Evolutionary conservation across 2,329 filamentous ascomycete genomes (phyloP), one percentile per base, ranked within the genome.

Genomic region (Apiospora pterosperma): DNA sequence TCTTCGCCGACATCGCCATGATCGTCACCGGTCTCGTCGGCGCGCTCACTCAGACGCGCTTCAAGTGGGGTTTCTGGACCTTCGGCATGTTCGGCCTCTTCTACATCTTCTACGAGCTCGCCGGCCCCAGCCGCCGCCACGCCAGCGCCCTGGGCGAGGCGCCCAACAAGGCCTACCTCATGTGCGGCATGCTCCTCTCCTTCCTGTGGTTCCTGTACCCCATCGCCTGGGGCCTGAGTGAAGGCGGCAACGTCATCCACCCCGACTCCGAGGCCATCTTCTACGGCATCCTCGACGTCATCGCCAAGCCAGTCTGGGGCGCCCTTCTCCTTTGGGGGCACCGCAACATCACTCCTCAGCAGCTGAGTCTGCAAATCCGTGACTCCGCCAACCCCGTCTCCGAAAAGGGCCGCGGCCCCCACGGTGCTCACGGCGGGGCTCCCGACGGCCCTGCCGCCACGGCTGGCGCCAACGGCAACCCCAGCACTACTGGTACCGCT

Each of bases 31-130:
- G 87, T 28, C 82, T 91, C 6, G 81, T 91, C 21, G 89, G 90
- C 34, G 88, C 89, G 3, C 82, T 91, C 1, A 86, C 90, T 4
- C 73, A 76, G 19, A 85, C 84, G 10, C 78, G 77, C 2, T 92
- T 91, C 79, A 92, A 91, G 72, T 91, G 86, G 87, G 88, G 87
- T 1, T 92, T 88, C 76, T 90, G 83, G 74, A 76, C 78, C 11
- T 88, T 90, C 64, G 85, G 83, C 63, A 80, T 76, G 70, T 74
- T 79, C 3, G 80, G 84, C 34, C 83, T 90, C 65, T 77, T 86
- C 67, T 88, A 86, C 73, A 84, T 92, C 61, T 74, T 84, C 42
- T 92, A 85, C 73, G 76, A 87, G 64, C 82, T 92, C 8, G n/a
- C 75, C n/a, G 63, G 69, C 75, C 84, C 88, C 60, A 85, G 82